Base-by-base conservation (phyloP, 495 filamentous ascomycete genomes). In the Aspergillus mulundensis region DNA sequence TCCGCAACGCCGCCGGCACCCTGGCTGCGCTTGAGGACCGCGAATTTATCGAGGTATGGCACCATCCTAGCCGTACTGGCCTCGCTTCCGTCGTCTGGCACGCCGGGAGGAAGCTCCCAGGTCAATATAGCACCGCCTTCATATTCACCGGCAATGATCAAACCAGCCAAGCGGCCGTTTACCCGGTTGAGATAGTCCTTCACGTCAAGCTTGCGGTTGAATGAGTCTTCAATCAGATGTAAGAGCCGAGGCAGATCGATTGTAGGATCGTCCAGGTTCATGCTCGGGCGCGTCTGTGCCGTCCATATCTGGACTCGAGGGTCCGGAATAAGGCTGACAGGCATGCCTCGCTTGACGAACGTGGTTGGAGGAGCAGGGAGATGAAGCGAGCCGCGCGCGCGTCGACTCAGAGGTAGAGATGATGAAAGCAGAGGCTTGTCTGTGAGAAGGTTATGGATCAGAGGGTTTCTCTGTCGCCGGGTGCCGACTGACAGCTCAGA, bases 31-130 rank as follows among this genome's bases (percentile, higher is more conserved):
- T 88, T 91, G 5, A 95, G 78, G 2, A 97, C 94, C 3, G 94
- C 94, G 66, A 99, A 99, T 72, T 99, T 99, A 67, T 99, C 94
- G 20, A 99, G 75, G 68, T 99, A 99, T 0, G 93, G 95, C 0
- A 99, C 87, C 66, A 90, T 79, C 4, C 84, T 75, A 8, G 73
- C 72, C 18, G 69, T 60, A 42, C 74, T 76, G 18, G 70, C 74
- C 43, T 77, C 74, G 18, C 81, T 80, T 51, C 77, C 76, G 45
- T 81, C 77, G 46, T 83, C 73, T 21, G 61, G 43, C 1, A 85
- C 69, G 0, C 78, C 79, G 0, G 83, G 84, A 0, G 92, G 90
- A 28, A 77, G 73, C 77, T 99, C 94, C 94, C 94, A 99, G 1
- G 94, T 99, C 16, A 97, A 73, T 32, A 99, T 84, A 8, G 94